These are phyloP conservation scores for Pestalotiopsis sp. DNA, from an alignment of 2,329 filamentous ascomycete genomes.

Conservation along the genomic window DNA sequence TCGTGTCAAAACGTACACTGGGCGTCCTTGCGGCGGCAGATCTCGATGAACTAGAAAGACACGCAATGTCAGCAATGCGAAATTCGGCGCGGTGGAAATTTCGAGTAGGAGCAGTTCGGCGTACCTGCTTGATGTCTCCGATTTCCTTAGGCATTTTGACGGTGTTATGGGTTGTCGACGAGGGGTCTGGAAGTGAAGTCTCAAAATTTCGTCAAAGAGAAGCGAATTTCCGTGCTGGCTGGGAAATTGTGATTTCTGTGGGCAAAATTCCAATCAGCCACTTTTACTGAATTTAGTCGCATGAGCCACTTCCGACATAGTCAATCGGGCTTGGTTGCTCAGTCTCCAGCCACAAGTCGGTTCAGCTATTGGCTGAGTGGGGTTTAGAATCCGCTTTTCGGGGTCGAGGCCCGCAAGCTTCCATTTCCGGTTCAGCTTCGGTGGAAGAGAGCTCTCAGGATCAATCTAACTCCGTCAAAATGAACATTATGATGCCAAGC, in stretches of 20 bases:
- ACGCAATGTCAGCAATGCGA: slow-evolving; percentile 31
- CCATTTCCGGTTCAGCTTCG: background rate
- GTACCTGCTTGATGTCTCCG: slow-evolving; percentile 90
- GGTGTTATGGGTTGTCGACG: slow-evolving; percentile 33
- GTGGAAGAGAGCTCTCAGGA: background rate
- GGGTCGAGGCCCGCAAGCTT: background rate
- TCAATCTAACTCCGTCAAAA: background rate
- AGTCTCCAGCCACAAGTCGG: too few species aligned
- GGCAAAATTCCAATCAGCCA: slow-evolving; percentile 3
- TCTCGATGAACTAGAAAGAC: slow-evolving; percentile 88
- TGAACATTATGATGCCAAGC: background rate
- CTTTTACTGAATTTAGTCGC: background rate
- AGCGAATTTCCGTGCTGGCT: slow-evolving; percentile 3
- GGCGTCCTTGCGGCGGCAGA: slow-evolving; percentile 99
- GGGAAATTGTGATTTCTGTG: slow-evolving; percentile 8
- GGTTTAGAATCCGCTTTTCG: too few species aligned
- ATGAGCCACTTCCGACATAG: background rate
- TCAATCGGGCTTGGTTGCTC: background rate
- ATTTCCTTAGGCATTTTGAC: slow-evolving; percentile 97
- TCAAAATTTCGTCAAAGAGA: slow-evolving; percentile 4
- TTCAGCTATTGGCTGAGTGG: too few species aligned
- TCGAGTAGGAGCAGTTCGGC: slow-evolving; percentile 22
- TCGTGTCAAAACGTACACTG: slow-evolving; percentile 73
- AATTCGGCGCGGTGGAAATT: background rate
- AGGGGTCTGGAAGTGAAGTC: background rate